phyloP scores from a whole-genome alignment of 2,329 filamentous ascomycete species.

The Dothideomycetes sp. region DNA sequence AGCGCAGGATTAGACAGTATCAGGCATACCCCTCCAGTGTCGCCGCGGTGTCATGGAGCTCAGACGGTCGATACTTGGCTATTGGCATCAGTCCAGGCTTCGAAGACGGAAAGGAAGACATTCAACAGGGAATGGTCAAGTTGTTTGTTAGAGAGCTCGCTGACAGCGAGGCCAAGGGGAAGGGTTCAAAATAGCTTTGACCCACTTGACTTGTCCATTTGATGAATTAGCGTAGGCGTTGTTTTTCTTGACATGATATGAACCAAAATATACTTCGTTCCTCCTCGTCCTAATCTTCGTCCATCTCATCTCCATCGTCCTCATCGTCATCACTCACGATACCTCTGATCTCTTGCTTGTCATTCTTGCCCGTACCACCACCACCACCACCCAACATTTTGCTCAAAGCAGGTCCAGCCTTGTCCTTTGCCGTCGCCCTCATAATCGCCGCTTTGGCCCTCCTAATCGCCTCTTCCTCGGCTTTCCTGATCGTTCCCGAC shows the following conservation, averaged over 20 bases:
- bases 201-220: slow-evolving; percentile 2
- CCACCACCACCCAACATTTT: slow-evolving; percentile 24
- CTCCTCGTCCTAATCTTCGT: slow-evolving; percentile 24
- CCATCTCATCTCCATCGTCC: slow-evolving; percentile 37
- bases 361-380: not conserved
- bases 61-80: slow-evolving; percentile 67
- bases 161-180: slow-evolving; percentile 81
- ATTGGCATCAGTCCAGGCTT: slow-evolving; percentile 79
- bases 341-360: slow-evolving; percentile 19
- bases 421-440: slow-evolving; percentile 45
- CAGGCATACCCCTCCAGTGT: slow-evolving; percentile 74
- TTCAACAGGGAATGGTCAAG: slow-evolving; percentile 59
- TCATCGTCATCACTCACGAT: slow-evolving; percentile 41
- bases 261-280: not conserved
- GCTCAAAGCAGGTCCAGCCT: slow-evolving; percentile 22
- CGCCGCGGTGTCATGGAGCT: slow-evolving; percentile 66
- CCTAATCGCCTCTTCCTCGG: slow-evolving; percentile 79
- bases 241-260: not conserved
- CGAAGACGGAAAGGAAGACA: slow-evolving; percentile 77
- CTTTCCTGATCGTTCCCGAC: slow-evolving; percentile 86
- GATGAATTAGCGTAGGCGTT: slow-evolving; percentile 15
- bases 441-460: slow-evolving; percentile 64
- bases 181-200: slow-evolving; percentile 51
- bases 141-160: slow-evolving; percentile 75
- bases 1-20: slow-evolving; percentile 82